Conservation (phyloP, 495 filamentous ascomycete species). For the Penicillium chermesinum region DNA sequence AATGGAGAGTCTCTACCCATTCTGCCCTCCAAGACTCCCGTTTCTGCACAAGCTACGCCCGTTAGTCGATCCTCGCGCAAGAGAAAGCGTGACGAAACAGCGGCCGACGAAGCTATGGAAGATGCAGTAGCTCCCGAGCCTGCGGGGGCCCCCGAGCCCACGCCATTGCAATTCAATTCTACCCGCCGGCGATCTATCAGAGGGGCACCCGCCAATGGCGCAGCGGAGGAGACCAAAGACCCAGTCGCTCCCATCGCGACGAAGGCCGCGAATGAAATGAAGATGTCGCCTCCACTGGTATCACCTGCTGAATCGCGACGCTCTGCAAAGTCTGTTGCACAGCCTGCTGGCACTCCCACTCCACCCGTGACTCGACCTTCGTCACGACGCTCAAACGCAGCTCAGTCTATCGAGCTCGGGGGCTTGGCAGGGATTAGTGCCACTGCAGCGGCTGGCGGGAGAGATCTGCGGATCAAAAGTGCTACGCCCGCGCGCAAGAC, state of each 20-base stretch:
- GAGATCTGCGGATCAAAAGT: slow-evolving; percentile 45
- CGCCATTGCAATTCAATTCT: neutral
- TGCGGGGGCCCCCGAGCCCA: neutral
- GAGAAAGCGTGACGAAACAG: slow-evolving; percentile 21
- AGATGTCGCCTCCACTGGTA: slow-evolving; percentile 18
- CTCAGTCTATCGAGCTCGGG: slow-evolving; percentile 31
- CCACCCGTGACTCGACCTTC: slow-evolving; percentile 37
- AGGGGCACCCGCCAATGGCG: slow-evolving; percentile 45
- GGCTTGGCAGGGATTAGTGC: slow-evolving; percentile 7
- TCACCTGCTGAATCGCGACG: slow-evolving; percentile 30
- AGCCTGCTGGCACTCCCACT: slow-evolving; percentile 23
- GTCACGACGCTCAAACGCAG: slow-evolving; percentile 41
- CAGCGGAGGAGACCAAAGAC: slow-evolving; percentile 6
- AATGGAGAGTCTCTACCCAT: slow-evolving; percentile 19
- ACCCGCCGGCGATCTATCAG: slow-evolving; percentile 19
- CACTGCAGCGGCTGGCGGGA: slow-evolving; percentile 16
- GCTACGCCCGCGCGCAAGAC: slow-evolving; percentile 46
- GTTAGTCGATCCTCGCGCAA: slow-evolving; percentile 24
- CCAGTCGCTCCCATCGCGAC: slow-evolving; percentile 13
- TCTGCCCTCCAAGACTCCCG: neutral
- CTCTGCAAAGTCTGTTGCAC: slow-evolving; percentile 14
- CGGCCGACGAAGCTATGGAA: slow-evolving; percentile 1
- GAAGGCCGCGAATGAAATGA: slow-evolving; percentile 13
- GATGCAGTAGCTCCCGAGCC: neutral
- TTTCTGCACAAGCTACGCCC: slow-evolving; percentile 14